A percentile compares a stretch with the other conserved stretches of the same genome.
Conservation (phyloP, 179 eudicot species). For the Corrigiola litoralis region DNA sequence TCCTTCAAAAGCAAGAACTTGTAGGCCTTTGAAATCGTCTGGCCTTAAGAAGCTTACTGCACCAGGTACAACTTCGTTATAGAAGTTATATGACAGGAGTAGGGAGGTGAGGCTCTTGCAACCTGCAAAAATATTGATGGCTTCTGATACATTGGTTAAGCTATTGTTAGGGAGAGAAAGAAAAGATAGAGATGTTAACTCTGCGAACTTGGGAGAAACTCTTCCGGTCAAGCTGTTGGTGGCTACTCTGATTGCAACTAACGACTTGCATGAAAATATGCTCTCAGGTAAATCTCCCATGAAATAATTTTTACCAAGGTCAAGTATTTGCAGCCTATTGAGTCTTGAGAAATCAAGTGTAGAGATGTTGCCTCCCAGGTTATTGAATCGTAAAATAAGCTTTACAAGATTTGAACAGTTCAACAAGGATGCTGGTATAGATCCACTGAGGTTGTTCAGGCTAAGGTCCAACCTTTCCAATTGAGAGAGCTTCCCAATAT, state of each 20-base stretch:
- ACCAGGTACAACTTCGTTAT: slow-evolving; percentile 42
- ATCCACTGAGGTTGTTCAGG: slow-evolving; percentile 54
- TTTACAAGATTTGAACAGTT: slow-evolving; percentile 51
- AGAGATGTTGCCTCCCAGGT: slow-evolving; percentile 54
- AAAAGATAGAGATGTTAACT: slow-evolving; percentile 50
- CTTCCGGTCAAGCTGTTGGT: slow-evolving; percentile 49
- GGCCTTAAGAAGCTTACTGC: slow-evolving; percentile 22
- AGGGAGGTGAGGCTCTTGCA: slow-evolving; percentile 52
- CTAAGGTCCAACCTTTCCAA: slow-evolving; percentile 57
- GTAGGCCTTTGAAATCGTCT: slow-evolving; percentile 43
- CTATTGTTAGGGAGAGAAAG: slow-evolving; percentile 64
- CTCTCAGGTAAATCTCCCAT: slow-evolving; percentile 52
- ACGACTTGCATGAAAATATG: slow-evolving; percentile 56
- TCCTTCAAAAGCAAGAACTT: slow-evolving; percentile 62
- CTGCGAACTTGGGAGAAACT: slow-evolving; percentile 36
- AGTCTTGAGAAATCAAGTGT: slow-evolving; percentile 61
- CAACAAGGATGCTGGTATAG: slow-evolving; percentile 58
- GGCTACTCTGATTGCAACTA: slow-evolving; percentile 65
- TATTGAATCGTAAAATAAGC: slow-evolving; percentile 59
- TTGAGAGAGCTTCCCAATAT: slow-evolving; percentile 50
- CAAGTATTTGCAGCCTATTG: slow-evolving; percentile 38
- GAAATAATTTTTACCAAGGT: slow-evolving; percentile 70
- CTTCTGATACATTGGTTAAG: slow-evolving; percentile 49
- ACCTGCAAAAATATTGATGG: slow-evolving; percentile 36
- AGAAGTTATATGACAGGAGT: slow-evolving; percentile 58